Evolutionary conservation across 345 rosid genomes (phyloP).

Genomic region (Gossypium thurberi): DNA sequence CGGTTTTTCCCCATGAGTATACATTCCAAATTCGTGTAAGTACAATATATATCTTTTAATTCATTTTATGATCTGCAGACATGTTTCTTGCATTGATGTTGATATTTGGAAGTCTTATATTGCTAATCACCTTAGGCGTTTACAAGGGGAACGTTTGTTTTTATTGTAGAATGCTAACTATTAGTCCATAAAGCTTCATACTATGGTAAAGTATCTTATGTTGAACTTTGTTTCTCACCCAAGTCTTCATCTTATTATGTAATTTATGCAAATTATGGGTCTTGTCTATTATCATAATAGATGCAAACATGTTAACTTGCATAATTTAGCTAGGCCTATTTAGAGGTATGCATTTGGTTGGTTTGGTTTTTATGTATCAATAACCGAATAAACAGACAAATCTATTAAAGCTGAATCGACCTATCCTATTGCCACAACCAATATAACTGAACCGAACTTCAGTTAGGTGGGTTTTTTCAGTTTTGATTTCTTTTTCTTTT

Average conservation of each 20-base stretch:
- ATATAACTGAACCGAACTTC: too few relatives aligned
- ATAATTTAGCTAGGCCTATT: neutral
- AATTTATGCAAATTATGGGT: neutral
- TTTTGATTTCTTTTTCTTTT: too few relatives aligned
- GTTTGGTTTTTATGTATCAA: too few relatives aligned
- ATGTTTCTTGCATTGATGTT: neutral
- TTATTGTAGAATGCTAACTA: neutral
- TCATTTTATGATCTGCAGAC: neutral
- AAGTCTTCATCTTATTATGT: neutral
- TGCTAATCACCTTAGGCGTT: neutral
- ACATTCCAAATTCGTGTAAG: conserved; percentile 60
- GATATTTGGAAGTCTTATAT: neutral
- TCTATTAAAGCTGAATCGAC: too few relatives aligned
- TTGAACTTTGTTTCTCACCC: neutral
- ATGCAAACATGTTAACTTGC: neutral
- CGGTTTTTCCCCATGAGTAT: conserved; percentile 64
- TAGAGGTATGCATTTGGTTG: too few relatives aligned
- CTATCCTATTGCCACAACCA: too few relatives aligned
- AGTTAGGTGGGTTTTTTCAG: too few relatives aligned
- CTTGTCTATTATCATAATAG: neutral
- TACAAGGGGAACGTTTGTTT: neutral
- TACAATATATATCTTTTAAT: conserved; percentile 5
- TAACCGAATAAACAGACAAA: too few relatives aligned
- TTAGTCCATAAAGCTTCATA: neutral
- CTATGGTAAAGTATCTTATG: neutral